Evolutionary conservation across 2,329 filamentous ascomycete genomes (phyloP).

Genomic region (Didymella segeticola): DNA sequence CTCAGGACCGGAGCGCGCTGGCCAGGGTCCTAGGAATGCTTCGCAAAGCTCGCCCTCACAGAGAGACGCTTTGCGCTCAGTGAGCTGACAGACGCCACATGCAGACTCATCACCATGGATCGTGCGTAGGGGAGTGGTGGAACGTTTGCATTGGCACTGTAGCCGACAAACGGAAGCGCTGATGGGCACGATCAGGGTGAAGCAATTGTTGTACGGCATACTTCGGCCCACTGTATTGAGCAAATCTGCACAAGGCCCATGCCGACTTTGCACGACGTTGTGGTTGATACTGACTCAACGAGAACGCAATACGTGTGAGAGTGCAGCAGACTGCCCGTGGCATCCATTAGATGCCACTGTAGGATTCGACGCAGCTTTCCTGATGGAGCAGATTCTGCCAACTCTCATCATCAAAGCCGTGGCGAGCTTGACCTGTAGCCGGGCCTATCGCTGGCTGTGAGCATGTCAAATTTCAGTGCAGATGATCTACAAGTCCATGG

Average conservation of each 20-base stretch:
- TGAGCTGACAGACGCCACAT: conserved; percentile 3
- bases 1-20: not conserved
- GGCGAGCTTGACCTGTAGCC: not conserved
- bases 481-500: not conserved
- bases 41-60: not conserved
- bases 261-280: not conserved
- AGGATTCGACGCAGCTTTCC: not conserved
- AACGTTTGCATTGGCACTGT: not conserved
- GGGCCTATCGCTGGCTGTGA: not conserved
- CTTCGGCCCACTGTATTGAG: conserved; percentile 6
- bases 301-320: not conserved
- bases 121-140: not conserved
- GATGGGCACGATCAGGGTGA: not conserved
- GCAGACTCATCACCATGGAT: not conserved
- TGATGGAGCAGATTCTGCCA: not conserved
- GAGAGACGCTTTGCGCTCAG: not conserved
- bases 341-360: not conserved
- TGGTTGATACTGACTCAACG: not conserved
- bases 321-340: not conserved
- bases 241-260: not conserved
- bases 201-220: conserved; percentile 3
- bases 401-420: not conserved
- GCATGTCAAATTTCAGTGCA: not conserved
- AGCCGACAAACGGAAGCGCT: not conserved
- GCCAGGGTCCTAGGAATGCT: not conserved